Conservation (phyloP, 352 stramenopile genomes). For the Phytopythium oedochilum region DNA sequence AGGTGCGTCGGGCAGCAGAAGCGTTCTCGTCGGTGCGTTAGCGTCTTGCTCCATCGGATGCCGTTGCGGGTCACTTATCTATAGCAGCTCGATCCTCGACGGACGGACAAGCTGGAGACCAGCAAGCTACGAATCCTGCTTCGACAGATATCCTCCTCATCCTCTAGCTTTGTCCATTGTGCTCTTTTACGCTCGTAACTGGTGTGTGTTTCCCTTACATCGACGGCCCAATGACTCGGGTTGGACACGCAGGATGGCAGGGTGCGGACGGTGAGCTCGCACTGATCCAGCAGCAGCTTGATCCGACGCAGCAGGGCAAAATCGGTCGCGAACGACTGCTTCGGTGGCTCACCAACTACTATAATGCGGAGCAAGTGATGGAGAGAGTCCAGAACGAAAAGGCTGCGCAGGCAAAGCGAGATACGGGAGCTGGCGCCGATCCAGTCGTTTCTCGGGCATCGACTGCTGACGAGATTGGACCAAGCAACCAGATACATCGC, state of each 20-base stretch:
- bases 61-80: too few relatives aligned
- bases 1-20: conserved; percentile 47
- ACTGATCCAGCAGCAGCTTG: conserved; percentile 51
- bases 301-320: conserved; percentile 30
- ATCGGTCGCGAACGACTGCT: conserved; percentile 38
- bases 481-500: not conserved
- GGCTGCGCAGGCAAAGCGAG: not conserved
- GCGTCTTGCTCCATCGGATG: not conserved
- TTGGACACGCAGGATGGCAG: conserved; percentile 41
- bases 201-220: conserved; percentile 15
- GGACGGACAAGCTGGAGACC: conserved; percentile 34
- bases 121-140: conserved; percentile 40
- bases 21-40: conserved; percentile 32
- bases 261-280: conserved; percentile 29
- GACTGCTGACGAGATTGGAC: not conserved
- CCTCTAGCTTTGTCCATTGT: not conserved
- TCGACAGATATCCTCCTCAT: conserved; percentile 54
- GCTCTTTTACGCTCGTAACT: not conserved
- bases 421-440: not conserved
- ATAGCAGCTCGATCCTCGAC: conserved; percentile 39
- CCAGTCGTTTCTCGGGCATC: not conserved
- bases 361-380: conserved; percentile 24
- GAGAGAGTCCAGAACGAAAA: conserved; percentile 4
- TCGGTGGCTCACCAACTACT: conserved; percentile 35
- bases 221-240: conserved; percentile 5